phyloP scores from a whole-genome alignment of 805 yeast genomes.

The Kurtzmaniella fragi region DNA sequence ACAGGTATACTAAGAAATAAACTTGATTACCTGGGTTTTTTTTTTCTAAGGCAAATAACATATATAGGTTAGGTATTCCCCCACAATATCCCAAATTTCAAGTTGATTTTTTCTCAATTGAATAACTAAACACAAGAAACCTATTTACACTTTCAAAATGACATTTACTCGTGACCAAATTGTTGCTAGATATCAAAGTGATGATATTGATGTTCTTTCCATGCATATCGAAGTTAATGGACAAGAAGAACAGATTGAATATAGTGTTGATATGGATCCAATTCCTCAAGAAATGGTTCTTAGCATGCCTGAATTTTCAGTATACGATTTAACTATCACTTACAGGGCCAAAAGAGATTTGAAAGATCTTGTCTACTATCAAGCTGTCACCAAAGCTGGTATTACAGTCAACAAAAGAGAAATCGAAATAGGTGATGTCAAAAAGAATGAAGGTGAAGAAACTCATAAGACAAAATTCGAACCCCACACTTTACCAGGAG shows the following conservation, averaged over 20 bases:
- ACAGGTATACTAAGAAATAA: too few species aligned
- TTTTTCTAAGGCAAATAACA: too few species aligned
- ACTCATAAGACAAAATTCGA: slow-evolving; percentile 16
- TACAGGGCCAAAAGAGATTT: slow-evolving; percentile 18
- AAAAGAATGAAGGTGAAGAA: slow-evolving; percentile 11
- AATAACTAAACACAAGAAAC: neutral
- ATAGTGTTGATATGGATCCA: slow-evolving; percentile 19
- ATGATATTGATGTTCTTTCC: slow-evolving; percentile 18
- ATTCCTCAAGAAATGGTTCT: slow-evolving; percentile 20
- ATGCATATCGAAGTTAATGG: slow-evolving; percentile 24
- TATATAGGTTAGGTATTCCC: too few species aligned
- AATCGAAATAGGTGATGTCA: slow-evolving; percentile 14
- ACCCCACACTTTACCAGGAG: slow-evolving; percentile 26
- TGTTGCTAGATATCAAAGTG: slow-evolving; percentile 15
- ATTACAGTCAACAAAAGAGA: slow-evolving; percentile 17
- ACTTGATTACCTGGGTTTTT: too few species aligned
- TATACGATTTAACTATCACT: slow-evolving; percentile 18
- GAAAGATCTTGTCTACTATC: slow-evolving; percentile 18
- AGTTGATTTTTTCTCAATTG: too few species aligned
- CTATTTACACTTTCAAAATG: neutral
- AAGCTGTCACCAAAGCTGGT: slow-evolving; percentile 24
- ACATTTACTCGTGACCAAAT: slow-evolving; percentile 9
- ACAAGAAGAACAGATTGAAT: slow-evolving; percentile 15
- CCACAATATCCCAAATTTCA: too few species aligned
- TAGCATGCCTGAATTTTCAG: slow-evolving; percentile 20